Evolutionary conservation across 352 stramenopile species (phyloP), one percentile per base, ranked within the genome.

Genomic region (Phytophthora constricta): DNA sequence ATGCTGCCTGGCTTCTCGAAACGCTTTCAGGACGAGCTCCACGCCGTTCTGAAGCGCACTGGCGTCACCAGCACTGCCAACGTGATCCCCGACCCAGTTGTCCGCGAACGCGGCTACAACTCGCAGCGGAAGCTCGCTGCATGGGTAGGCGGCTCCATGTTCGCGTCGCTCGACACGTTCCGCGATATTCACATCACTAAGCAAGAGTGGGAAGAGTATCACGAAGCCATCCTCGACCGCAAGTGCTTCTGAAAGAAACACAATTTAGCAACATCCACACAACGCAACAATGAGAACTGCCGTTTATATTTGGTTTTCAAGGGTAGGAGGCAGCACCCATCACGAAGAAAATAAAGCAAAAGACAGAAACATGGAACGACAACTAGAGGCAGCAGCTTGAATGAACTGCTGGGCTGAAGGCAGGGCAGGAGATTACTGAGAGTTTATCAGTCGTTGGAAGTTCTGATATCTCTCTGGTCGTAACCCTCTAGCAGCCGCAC

Each of bases 131-230:
- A 84, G 43, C 82, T 96, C 34, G 91, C 91, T 0, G 82, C 90
- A 34, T 98, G 92, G 92, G 85, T 98, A 39, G 91, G 90, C 20
- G 92, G 91, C 17, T 96, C 87, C 27, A 95, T 98, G 75, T 87
- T 98, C 41, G 91, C 86, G 11, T 96, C 86, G 14, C 70, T 98
- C 7, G 59, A 89, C 17, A 97, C 92, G 20, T 97, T 97, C 61
- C 86, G 80, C 5, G 82, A 96, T 39, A 90, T 96, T 48, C 82
- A 93, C 63, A 93, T 97, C 72, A 93, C 83, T 14, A 91, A 92
- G 25, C 85, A 94, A 51, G 90, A 97, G 61, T 97, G 87, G 89
- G 89, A 97, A 74, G 90, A 97, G 64, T 91, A 95, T 64, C 86
- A 95, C 56, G 85, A 93, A 53, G 74, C 80, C 31, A 95, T 97